Base-by-base conservation (phyloP, 2,329 filamentous ascomycete species). In the Xenosphaeropsis pyriputrescens region DNA sequence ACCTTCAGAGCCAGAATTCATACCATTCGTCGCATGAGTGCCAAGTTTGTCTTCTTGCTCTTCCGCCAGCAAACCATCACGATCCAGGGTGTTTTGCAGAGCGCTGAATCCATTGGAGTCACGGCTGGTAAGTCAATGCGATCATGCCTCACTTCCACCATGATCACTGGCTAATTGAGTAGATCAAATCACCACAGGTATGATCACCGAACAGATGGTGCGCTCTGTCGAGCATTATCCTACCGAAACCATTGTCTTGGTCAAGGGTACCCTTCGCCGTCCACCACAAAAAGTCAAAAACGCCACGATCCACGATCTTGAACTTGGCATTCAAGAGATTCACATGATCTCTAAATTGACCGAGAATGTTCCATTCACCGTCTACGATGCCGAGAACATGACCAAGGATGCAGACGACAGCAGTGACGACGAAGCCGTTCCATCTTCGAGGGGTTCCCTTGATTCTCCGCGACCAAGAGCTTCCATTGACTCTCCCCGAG, bases 171-270 rank as follows among this genome's bases (percentile, higher is more conserved):
- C 16, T 6, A 38, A 38, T 16, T 6, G 3, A 11, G 19, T 14
- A 13, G 18, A 18, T 6, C 29, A 17, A 14, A 18, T 5, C 9
- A 22, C 18, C 11, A 6, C 15, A 14, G 71, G 74, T 6, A 63
- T 65, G 35, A 68, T 82, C 9, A 79, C 80, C 1, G 68, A 75
- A 41, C 70, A 81, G 49, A 89, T 94, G 69, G 68, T 94, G 18
- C 79, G 83, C 52, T 93, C 85, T 82, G 83, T 84, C 2, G 83
- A 93, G 58, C 84, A 85, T 53, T 65, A 94, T 34, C 76, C 79
- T 39, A 65, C 78, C 5, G 88, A 93, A 53, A 81, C 77, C 6
- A 71, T 94, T 36, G 75, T 94, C 5, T 72, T 83, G 40, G 75
- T 93, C 39, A 75, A 70, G 37, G 88, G 85, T 41, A 70, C 70